These are phyloP conservation scores for Russula abietina DNA, from an alignment of 768 basidiomycete species.

Conservation along the genomic window DNA sequence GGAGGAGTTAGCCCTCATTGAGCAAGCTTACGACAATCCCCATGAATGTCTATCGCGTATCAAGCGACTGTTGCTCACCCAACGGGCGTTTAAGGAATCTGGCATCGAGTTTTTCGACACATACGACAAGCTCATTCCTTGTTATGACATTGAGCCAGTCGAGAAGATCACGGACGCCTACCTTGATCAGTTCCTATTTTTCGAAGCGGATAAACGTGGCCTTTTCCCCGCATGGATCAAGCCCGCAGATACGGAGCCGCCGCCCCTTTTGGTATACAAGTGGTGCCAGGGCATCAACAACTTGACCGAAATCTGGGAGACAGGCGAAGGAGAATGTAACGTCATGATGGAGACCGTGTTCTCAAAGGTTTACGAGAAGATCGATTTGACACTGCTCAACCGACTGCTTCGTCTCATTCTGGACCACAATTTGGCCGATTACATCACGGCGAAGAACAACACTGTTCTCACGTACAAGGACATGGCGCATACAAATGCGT, in stretches of 20 bases:
- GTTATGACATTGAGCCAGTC: slow-evolving; percentile 98
- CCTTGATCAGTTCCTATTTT: slow-evolving; percentile 97
- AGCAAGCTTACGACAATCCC: slow-evolving; percentile 99
- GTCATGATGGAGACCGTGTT: slow-evolving; percentile 99
- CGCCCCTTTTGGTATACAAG: slow-evolving; percentile 95
- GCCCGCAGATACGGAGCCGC: slow-evolving; percentile 93
- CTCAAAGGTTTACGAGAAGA: slow-evolving; percentile 98
- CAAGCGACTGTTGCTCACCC: slow-evolving; percentile 93
- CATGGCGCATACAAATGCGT: slow-evolving; percentile 98
- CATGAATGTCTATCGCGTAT: slow-evolving; percentile 98
- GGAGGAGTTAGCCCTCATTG: slow-evolving; percentile 95
- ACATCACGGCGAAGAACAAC: slow-evolving; percentile 99
- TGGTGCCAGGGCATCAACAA: slow-evolving; percentile 99
- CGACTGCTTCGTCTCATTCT: slow-evolving; percentile 92
- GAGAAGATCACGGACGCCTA: slow-evolving; percentile 99
- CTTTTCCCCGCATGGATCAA: slow-evolving; percentile 99
- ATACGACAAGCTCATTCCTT: slow-evolving; percentile 96
- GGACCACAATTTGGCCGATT: slow-evolving; percentile 98
- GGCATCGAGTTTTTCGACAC: slow-evolving; percentile 98
- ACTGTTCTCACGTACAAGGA: slow-evolving; percentile 92
- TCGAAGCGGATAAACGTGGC: slow-evolving; percentile 97
- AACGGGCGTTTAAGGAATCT: slow-evolving; percentile 97
- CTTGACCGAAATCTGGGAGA: slow-evolving; percentile 97
- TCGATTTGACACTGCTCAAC: slow-evolving; percentile 93
- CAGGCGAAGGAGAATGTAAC: slow-evolving; percentile 93